Percentiles rank a stretch among this genome's conserved stretches.
phyloP scores from a whole-genome alignment of 2,329 filamentous ascomycete species.

The Clonostachys solani region DNA sequence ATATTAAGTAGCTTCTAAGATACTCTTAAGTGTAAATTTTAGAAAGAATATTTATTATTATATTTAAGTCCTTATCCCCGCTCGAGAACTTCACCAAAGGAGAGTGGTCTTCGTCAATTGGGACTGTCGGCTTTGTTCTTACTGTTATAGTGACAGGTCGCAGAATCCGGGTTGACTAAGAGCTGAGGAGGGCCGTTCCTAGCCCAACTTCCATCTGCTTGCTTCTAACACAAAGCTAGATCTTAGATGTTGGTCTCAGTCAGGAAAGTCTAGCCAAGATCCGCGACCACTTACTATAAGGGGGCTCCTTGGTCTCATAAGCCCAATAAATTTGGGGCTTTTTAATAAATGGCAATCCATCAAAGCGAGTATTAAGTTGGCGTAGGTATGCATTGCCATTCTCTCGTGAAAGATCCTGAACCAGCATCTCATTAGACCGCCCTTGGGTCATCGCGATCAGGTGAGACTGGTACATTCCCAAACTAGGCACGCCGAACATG shows the following conservation, averaged over 20 bases:
- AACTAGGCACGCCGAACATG: background rate
- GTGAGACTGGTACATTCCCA: background rate
- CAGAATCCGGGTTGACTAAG: background rate
- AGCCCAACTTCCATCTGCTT: background rate
- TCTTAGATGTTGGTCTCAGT: background rate
- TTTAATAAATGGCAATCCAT: too few species aligned
- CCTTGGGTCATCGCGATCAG: background rate
- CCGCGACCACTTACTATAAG: background rate
- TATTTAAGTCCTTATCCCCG: background rate
- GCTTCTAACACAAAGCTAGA: background rate
- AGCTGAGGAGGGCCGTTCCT: background rate
- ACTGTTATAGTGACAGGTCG: background rate
- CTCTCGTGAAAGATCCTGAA: background rate
- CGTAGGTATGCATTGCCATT: too few species aligned
- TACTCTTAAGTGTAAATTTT: too few species aligned
- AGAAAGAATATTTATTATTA: too few species aligned
- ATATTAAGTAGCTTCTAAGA: too few species aligned
- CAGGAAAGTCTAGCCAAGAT: background rate
- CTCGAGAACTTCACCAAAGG: background rate
- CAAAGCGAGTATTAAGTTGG: too few species aligned
- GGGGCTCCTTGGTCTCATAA: background rate
- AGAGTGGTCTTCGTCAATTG: background rate
- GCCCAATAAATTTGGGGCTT: background rate
- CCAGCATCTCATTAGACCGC: background rate
- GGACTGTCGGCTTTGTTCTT: background rate